phyloP scores from a whole-genome alignment of 1,139 yeast species.

The Blastobotrys serpentis region DNA sequence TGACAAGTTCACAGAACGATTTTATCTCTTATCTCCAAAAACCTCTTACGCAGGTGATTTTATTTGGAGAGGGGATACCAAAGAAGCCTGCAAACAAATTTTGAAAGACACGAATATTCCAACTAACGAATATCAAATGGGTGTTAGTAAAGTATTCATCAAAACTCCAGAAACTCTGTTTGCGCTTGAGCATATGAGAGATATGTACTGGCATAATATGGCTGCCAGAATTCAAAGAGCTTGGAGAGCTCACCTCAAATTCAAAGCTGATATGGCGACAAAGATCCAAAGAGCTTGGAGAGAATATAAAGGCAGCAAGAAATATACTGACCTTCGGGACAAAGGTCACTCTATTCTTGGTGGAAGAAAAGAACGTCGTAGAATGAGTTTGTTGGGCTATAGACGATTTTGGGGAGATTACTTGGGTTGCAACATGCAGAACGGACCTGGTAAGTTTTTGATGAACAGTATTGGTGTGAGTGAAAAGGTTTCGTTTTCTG shows the following conservation, averaged over 20 bases:
- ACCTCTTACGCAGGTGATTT: constrained; percentile 99
- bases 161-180: constrained; percentile 96
- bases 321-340: constrained; percentile 76
- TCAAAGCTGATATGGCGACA: constrained; percentile 85
- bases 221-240: constrained; percentile 97
- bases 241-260: constrained; percentile 80
- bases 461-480: constrained; percentile 61
- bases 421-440: constrained; percentile 72
- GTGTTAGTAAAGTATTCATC: constrained; percentile 91
- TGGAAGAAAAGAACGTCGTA: constrained; percentile 84
- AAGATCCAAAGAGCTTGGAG: constrained; percentile 85
- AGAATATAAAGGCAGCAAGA: constrained; percentile 74
- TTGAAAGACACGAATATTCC: constrained; percentile 81
- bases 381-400: constrained; percentile 82
- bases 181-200: constrained; percentile 95
- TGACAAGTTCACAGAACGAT: constrained; percentile 96
- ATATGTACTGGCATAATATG: constrained; percentile 97
- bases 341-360: constrained; percentile 68
- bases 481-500: constrained; percentile 73
- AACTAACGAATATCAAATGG: constrained; percentile 79
- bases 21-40: constrained; percentile 78
- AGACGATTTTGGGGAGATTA: constrained; percentile 96
- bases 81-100: constrained; percentile 77
- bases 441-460: constrained; percentile 69
- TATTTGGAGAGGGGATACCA: constrained; percentile 87